Conservation (phyloP, 2,329 filamentous ascomycete species). For the Didymosphaeria variabile region DNA sequence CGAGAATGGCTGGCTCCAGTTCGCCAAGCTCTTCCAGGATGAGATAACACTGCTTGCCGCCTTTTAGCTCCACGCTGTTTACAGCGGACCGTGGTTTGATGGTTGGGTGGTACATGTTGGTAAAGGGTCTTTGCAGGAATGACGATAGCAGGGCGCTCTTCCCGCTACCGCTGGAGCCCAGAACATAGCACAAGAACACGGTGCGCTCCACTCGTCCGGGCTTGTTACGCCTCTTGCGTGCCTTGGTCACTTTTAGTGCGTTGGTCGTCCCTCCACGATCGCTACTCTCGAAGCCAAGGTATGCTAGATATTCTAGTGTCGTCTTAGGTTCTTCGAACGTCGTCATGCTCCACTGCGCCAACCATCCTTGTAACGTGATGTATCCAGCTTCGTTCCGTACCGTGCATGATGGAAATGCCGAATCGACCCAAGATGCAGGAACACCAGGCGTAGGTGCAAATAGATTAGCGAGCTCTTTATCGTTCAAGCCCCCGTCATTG, state of each 20-base stretch:
- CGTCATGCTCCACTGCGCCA: slow-evolving; percentile 99
- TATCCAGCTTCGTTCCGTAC: slow-evolving; percentile 95
- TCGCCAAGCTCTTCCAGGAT: slow-evolving; percentile 96
- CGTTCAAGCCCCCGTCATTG: slow-evolving; percentile 92
- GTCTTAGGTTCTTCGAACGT: slow-evolving; percentile 96
- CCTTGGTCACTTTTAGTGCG: slow-evolving; percentile 90
- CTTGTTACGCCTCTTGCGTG: slow-evolving; percentile 82
- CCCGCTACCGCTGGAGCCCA: slow-evolving; percentile 85
- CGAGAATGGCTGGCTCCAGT: slow-evolving; percentile 91
- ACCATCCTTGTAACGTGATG: slow-evolving; percentile 96
- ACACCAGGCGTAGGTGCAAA: slow-evolving; percentile 94
- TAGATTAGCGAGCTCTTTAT: slow-evolving; percentile 82
- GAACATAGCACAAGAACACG: slow-evolving; percentile 90
- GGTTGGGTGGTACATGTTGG: slow-evolving; percentile 84
- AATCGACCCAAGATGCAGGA: slow-evolving; percentile 85
- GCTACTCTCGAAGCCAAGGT: slow-evolving; percentile 89
- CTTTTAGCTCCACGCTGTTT: slow-evolving; percentile 94
- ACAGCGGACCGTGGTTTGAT: slow-evolving; percentile 94
- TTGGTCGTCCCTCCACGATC: slow-evolving; percentile 78
- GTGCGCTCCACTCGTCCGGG: slow-evolving; percentile 91
- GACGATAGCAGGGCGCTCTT: slow-evolving; percentile 92
- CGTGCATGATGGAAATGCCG: slow-evolving; percentile 89
- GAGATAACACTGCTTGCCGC: slow-evolving; percentile 95
- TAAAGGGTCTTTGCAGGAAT: slow-evolving; percentile 89
- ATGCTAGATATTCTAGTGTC: slow-evolving; percentile 93